Evolutionary conservation across 2,329 filamentous ascomycete species (phyloP).

Genomic region (Trichophyton benhamiae): DNA sequence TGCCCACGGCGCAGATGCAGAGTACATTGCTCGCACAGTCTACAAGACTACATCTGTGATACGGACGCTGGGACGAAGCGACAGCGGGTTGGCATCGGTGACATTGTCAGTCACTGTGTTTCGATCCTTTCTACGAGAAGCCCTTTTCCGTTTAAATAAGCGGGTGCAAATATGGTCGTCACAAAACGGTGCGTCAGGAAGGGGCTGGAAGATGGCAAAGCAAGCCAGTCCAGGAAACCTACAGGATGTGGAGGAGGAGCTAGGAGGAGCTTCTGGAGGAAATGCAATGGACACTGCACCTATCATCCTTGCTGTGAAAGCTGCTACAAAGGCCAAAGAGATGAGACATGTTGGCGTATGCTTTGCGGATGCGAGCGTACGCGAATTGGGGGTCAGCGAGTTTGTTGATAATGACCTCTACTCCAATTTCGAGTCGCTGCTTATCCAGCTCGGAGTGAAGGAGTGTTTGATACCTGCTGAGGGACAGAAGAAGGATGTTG

Average conservation of each 20-base stretch:
- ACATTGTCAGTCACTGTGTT: slow-evolving; percentile 94
- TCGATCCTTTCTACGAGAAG: slow-evolving; percentile 87
- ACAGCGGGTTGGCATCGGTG: slow-evolving; percentile 81
- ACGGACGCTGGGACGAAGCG: slow-evolving; percentile 71
- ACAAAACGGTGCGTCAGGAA: slow-evolving; percentile 50
- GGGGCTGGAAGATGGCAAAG: slow-evolving; percentile 79
- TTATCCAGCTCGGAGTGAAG: slow-evolving; percentile 91
- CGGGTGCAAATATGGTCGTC: slow-evolving; percentile 83
- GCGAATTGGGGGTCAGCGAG: slow-evolving; percentile 91
- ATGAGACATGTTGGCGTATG: slow-evolving; percentile 83
- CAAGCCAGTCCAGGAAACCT: slow-evolving; percentile 91
- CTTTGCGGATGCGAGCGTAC: slow-evolving; percentile 92
- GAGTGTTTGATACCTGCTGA: slow-evolving; percentile 83
- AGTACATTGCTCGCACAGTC: slow-evolving; percentile 49
- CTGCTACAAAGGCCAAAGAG: slow-evolving; percentile 75
- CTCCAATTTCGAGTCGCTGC: slow-evolving; percentile 90
- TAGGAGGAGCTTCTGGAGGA: slow-evolving; percentile 32
- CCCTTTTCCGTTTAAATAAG: slow-evolving; percentile 81
- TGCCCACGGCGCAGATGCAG: slow-evolving; percentile 39
- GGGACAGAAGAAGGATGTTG: slow-evolving; percentile 68
- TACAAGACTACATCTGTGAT: slow-evolving; percentile 98
- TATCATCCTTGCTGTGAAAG: slow-evolving; percentile 89
- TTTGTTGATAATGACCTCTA: slow-evolving; percentile 98
- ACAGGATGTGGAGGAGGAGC: slow-evolving; percentile 91
- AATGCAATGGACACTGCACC: slow-evolving; percentile 75